phyloP scores from a whole-genome alignment of 2,329 filamentous ascomycete species.

The Fusarium sp. region DNA sequence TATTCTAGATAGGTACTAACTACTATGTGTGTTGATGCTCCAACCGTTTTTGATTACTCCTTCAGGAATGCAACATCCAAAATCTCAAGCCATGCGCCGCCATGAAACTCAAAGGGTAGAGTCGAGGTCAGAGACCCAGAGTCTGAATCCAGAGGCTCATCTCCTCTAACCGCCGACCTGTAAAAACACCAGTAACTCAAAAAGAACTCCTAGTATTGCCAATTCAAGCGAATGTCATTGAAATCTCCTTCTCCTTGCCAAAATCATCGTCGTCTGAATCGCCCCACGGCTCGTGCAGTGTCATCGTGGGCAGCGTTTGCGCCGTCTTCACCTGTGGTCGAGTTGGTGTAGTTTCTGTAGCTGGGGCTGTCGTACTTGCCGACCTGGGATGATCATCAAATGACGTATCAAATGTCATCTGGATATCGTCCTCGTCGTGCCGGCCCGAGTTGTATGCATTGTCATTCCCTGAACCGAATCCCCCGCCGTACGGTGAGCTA shows the following conservation, averaged over 20 bases:
- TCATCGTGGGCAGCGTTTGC: slow-evolving; percentile 63
- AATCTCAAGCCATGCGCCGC: slow-evolving; percentile 17
- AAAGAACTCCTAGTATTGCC: slow-evolving; percentile 11
- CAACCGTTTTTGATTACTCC: slow-evolving; percentile 21
- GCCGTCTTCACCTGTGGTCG: slow-evolving; percentile 52
- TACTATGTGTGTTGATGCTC: slow-evolving; percentile 29
- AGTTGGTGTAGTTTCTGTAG: slow-evolving; percentile 47
- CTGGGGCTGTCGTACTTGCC: slow-evolving; percentile 38
- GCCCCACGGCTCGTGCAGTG: slow-evolving; percentile 74
- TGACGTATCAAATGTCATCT: slow-evolving; percentile 79
- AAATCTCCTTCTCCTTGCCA: slow-evolving; percentile 78
- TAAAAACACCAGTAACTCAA: slow-evolving; percentile 33
- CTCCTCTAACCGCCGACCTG: slow-evolving; percentile 5
- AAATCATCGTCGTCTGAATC: slow-evolving; percentile 75
- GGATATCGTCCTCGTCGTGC: slow-evolving; percentile 62
- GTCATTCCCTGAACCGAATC: slow-evolving; percentile 27
- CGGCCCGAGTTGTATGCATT: slow-evolving; percentile 45
- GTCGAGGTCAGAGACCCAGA: not conserved
- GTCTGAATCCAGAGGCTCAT: not conserved
- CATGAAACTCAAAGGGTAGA: slow-evolving; percentile 8
- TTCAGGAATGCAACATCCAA: slow-evolving; percentile 32
- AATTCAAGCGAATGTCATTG: slow-evolving; percentile 80
- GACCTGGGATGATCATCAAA: slow-evolving; percentile 57
- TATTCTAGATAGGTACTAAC: slow-evolving; percentile 24
- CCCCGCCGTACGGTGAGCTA: slow-evolving; percentile 37